phyloP scores from a whole-genome alignment of 1,284 basidiomycete genomes.

The Athelia psychrophila region DNA sequence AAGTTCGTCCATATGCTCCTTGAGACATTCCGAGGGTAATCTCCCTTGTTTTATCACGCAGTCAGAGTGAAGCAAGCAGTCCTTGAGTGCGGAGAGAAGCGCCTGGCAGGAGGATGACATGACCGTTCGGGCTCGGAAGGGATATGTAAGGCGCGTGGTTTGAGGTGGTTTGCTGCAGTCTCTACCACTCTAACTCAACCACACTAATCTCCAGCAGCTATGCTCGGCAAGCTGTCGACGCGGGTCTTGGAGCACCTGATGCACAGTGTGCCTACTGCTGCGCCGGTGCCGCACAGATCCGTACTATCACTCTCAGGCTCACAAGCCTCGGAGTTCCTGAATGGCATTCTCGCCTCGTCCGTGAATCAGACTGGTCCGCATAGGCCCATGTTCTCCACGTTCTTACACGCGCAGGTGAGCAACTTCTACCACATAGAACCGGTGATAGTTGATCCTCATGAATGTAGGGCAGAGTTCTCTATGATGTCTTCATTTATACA shows the following conservation, averaged over 20 bases:
- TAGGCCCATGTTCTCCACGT: conserved; percentile 72
- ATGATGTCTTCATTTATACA: conserved; percentile 87
- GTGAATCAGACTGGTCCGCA: conserved; percentile 43
- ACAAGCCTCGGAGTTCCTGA: conserved; percentile 84
- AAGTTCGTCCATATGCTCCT: conserved; percentile 66
- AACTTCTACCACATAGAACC: background rate
- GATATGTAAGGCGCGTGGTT: too few species aligned
- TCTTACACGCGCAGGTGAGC: conserved; percentile 86
- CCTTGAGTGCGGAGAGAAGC: conserved; percentile 71
- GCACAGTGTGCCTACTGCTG: conserved; percentile 52
- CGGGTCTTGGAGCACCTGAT: conserved; percentile 29
- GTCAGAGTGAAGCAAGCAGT: conserved; percentile 78
- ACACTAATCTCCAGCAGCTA: too few species aligned
- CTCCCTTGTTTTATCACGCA: conserved; percentile 75
- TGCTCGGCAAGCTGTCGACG: background rate
- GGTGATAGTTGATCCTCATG: conserved; percentile 4
- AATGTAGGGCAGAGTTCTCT: conserved; percentile 81
- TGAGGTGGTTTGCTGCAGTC: conserved; percentile 35
- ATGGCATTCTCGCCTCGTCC: conserved; percentile 77
- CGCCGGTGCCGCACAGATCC: conserved; percentile 60
- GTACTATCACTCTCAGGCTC: conserved; percentile 79
- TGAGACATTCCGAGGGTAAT: conserved; percentile 78
- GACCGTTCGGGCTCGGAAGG: conserved; percentile 9
- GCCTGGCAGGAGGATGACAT: conserved; percentile 82
- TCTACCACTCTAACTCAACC: too few species aligned